These are phyloP conservation scores for Phytophthora quininea DNA, from an alignment of 352 stramenopile species.

Conservation along the genomic window DNA sequence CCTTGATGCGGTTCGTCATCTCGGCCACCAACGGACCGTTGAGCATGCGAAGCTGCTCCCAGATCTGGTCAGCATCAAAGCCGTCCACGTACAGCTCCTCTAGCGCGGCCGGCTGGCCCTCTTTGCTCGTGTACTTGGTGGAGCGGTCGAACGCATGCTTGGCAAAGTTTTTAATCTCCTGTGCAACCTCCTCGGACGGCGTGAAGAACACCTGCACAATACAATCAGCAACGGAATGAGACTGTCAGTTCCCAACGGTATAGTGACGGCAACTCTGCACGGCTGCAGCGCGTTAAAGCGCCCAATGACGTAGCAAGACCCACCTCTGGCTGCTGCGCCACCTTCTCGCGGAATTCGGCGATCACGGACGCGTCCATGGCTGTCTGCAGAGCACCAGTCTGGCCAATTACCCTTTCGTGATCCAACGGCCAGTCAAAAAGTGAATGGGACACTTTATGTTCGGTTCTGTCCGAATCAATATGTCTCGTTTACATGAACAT, in stretches of 20 bases:
- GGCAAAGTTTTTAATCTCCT: slow-evolving; percentile 72
- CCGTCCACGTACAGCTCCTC: slow-evolving; percentile 83
- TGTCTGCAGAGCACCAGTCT: slow-evolving; percentile 4
- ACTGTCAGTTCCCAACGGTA: not conserved
- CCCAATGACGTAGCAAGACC: not conserved
- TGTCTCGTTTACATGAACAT: too few relatives aligned
- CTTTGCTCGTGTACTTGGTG: slow-evolving; percentile 62
- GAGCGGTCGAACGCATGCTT: slow-evolving; percentile 86
- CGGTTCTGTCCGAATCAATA: too few relatives aligned
- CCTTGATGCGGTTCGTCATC: slow-evolving; percentile 74
- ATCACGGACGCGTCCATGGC: slow-evolving; percentile 69
- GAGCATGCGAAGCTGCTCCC: slow-evolving; percentile 85
- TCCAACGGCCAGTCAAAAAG: slow-evolving; percentile 19
- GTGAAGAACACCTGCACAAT: slow-evolving; percentile 74
- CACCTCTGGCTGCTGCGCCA: slow-evolving; percentile 78
- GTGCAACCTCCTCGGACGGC: slow-evolving; percentile 64
- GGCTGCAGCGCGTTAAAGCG: not conserved
- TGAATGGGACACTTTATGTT: too few relatives aligned
- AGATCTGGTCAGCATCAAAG: slow-evolving; percentile 87
- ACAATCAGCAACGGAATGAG: slow-evolving; percentile 1
- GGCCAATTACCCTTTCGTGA: slow-evolving; percentile 43
- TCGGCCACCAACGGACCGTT: slow-evolving; percentile 76
- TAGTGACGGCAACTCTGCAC: not conserved
- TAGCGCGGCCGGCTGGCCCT: slow-evolving; percentile 47
- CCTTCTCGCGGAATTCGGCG: slow-evolving; percentile 66